Conservation (phyloP, 2,329 filamentous ascomycete genomes). For the Blastomyces silverae region DNA sequence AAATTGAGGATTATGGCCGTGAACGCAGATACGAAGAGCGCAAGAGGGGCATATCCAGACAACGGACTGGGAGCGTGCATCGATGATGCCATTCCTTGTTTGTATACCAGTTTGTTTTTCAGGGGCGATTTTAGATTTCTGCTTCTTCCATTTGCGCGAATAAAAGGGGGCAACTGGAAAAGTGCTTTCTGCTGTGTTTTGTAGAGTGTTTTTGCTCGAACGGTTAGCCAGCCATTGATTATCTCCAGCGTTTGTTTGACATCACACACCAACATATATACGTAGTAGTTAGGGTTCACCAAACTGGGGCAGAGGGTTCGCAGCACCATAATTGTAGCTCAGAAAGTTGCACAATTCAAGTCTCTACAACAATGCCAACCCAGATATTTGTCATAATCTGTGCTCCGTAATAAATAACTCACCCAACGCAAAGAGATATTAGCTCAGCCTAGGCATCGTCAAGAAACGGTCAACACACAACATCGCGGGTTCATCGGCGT, state of each 20-base stretch:
- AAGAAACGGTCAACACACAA: neutral
- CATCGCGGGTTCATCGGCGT: neutral
- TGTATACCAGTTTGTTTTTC: too few relatives aligned
- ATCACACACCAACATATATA: neutral
- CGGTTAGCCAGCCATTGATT: neutral
- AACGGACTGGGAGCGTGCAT: constrained; percentile 25
- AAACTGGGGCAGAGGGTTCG: neutral
- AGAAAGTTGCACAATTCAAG: neutral
- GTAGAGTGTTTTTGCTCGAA: too few relatives aligned
- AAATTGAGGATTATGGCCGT: constrained; percentile 23
- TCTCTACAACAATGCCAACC: neutral
- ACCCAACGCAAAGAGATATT: neutral
- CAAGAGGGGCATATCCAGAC: constrained; percentile 22
- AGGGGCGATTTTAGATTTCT: neutral
- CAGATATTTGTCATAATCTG: neutral
- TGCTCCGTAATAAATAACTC: neutral
- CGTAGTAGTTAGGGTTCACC: neutral
- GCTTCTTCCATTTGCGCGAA: neutral
- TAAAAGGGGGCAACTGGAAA: neutral
- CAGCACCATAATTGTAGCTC: neutral
- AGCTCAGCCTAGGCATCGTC: neutral
- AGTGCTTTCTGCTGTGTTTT: too few relatives aligned
- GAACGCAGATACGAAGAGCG: constrained; percentile 23
- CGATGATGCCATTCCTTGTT: constrained; percentile 16
- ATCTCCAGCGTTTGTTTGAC: neutral